phyloP scores from a whole-genome alignment of 768 basidiomycete species.

The Mycena maculata region DNA sequence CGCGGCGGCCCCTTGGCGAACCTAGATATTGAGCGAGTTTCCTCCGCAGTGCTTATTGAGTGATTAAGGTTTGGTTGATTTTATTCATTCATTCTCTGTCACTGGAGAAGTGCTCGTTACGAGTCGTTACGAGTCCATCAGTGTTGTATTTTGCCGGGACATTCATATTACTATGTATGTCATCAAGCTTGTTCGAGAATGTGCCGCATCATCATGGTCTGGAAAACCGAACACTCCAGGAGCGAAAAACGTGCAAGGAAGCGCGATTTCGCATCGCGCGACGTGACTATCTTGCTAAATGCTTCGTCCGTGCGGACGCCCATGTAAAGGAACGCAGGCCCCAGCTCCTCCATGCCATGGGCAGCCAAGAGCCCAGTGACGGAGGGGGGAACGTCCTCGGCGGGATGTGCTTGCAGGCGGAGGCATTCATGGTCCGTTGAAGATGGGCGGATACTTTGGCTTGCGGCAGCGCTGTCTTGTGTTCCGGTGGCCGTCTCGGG shows the following conservation, averaged over 20 bases:
- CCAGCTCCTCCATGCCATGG: neutral
- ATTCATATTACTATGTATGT: no score
- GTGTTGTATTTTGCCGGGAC: no score
- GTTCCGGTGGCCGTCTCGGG: neutral
- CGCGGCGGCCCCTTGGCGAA: no score
- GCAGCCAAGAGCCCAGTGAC: neutral
- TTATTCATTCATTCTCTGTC: no score
- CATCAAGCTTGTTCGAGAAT: neutral
- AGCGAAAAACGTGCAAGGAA: neutral
- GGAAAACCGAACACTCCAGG: neutral
- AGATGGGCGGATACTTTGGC: no score
- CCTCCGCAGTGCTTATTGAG: no score
- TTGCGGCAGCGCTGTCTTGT: neutral
- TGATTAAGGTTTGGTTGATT: no score
- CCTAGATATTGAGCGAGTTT: no score
- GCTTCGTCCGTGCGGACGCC: neutral
- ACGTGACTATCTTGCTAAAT: neutral
- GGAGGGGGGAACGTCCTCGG: neutral
- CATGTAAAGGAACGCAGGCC: neutral
- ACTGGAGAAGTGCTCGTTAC: no score
- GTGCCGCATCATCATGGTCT: neutral
- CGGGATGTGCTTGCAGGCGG: slow-evolving; percentile 13
- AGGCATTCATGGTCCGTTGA: no score
- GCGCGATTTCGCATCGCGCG: neutral
- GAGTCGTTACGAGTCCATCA: no score